Conservation (phyloP, 768 basidiomycete species). For the Sistotremastrum niveocremeum region DNA sequence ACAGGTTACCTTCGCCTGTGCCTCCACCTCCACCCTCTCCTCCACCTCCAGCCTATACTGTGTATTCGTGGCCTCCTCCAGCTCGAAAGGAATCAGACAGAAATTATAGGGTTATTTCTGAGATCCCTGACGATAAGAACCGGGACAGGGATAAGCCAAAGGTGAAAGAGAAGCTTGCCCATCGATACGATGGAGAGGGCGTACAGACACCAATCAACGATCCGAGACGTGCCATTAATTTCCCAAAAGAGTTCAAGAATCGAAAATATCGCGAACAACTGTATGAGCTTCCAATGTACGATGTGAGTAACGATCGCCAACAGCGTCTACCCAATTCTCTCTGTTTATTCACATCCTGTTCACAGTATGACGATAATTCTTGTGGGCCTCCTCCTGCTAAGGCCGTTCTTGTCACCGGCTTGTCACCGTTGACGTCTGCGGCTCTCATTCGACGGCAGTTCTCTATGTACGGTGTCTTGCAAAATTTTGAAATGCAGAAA, state of each 20-base stretch:
- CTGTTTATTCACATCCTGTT: not conserved
- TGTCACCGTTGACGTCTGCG: conserved; percentile 60
- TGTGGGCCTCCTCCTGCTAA: conserved; percentile 59
- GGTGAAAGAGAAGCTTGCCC: conserved; percentile 35
- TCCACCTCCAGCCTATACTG: conserved; percentile 33
- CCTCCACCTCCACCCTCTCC: conserved; percentile 45
- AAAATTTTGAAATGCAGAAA: conserved; percentile 62
- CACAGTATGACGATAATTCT: conserved; percentile 65
- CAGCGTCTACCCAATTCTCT: conserved; percentile 1
- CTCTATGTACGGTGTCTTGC: conserved; percentile 42
- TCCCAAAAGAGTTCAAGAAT: conserved; percentile 36
- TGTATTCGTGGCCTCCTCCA: conserved; percentile 27
- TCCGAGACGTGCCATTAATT: conserved; percentile 31
- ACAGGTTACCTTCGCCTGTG: not conserved
- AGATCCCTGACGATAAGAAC: conserved; percentile 11
- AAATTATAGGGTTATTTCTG: conserved; percentile 13
- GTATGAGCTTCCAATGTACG: conserved; percentile 38
- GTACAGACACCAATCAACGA: conserved; percentile 22
- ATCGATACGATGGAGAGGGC: conserved; percentile 41
- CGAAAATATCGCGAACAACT: conserved; percentile 12
- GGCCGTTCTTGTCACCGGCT: conserved; percentile 54
- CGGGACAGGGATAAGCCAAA: conserved; percentile 14
- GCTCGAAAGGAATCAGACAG: conserved; percentile 21
- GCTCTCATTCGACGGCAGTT: conserved; percentile 56
- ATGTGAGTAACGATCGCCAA: conserved; percentile 28